Evolutionary conservation across 345 rosid species (phyloP), one percentile per base, ranked within the genome.

Genomic region (Aegle marmelos): DNA sequence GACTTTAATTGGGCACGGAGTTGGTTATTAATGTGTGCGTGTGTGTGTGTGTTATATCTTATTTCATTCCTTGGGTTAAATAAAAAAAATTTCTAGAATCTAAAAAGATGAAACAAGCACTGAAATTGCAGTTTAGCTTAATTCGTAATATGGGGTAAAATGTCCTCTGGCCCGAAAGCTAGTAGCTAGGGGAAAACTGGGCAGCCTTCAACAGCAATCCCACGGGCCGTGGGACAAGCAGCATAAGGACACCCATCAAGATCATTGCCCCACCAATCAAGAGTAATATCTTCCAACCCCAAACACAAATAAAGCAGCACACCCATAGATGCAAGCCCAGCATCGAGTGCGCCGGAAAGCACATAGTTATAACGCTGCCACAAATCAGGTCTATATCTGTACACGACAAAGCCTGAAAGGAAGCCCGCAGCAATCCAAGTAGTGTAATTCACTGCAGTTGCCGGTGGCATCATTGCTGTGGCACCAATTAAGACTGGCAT

Each of bases 191-290:
- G 84, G 79, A 86, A 88, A 79, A 92, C 90, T 3, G 99, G 97
- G 56, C 99, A 96, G 11, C 98, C 99, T 57, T 90, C 89, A 57
- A 91, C 91, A 19, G 56, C 79, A 31, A 96, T 76, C 24, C 93
- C 95, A 22, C 60, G 33, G 2, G 97, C 91, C 0, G 99, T 96
- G 0, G 99, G 99, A 78, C 99, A 96, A 21, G 89, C 63, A 70
- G 99, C 99, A 77, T 90, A 82, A 14, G 97, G 81, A 68, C 98
- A 96, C n/a, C 97, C 98, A 84, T 96, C 99, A 73, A 94, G 93
- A 65, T 96, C 94, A 86, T 94, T 96, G 24, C 99, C 97, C 99
- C 97, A 94, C 99, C 99, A 96, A 78, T 86, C 85, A 63, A 94
- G 37, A 80, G 84, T 87, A 50, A 96, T 28, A 78, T 88, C 82